Conservation (phyloP, 352 stramenopile genomes). For the Globisporangium nodosum region DNA sequence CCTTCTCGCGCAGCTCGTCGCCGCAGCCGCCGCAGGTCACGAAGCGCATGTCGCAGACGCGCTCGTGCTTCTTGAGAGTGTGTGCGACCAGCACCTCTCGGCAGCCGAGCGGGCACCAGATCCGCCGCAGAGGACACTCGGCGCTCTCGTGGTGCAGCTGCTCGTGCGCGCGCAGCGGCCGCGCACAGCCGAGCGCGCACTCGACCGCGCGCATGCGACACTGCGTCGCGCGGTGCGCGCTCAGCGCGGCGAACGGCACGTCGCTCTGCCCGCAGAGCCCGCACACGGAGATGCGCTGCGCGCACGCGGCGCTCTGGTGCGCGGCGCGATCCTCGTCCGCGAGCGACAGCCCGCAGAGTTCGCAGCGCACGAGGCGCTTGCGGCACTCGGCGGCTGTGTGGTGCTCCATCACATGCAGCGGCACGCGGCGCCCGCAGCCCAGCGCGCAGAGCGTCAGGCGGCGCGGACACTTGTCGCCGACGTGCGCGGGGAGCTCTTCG, state of each 20-base stretch:
- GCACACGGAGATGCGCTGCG: conserved; percentile 42
- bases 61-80: conserved; percentile 47
- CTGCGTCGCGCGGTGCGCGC: conserved; percentile 32
- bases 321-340: conserved; percentile 26
- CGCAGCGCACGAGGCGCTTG: conserved; percentile 34
- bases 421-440: conserved; percentile 45
- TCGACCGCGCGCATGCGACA: conserved; percentile 59
- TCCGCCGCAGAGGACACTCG: conserved; percentile 50
- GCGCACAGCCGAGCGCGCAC: conserved; percentile 44
- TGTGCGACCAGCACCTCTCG: conserved; percentile 40
- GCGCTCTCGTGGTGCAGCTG: conserved; percentile 50
- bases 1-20: conserved; percentile 50
- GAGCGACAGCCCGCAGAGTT: conserved; percentile 25
- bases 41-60: conserved; percentile 55
- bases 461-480: conserved; percentile 21
- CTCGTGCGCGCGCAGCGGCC: conserved; percentile 46
- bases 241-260: conserved; percentile 26
- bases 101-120: conserved; percentile 70
- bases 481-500: conserved; percentile 35
- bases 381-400: conserved; percentile 37
- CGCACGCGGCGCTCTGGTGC: conserved; percentile 31
- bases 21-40: conserved; percentile 52
- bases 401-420: conserved; percentile 31
- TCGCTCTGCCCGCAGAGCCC: conserved; percentile 43
- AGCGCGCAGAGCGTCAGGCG: conserved; percentile 35